Percentiles rank a stretch among this genome's conserved stretches.
These are phyloP conservation scores for Metarhizium robertsii DNA, from an alignment of 2,329 filamentous ascomycete genomes.

Conservation along the genomic window DNA sequence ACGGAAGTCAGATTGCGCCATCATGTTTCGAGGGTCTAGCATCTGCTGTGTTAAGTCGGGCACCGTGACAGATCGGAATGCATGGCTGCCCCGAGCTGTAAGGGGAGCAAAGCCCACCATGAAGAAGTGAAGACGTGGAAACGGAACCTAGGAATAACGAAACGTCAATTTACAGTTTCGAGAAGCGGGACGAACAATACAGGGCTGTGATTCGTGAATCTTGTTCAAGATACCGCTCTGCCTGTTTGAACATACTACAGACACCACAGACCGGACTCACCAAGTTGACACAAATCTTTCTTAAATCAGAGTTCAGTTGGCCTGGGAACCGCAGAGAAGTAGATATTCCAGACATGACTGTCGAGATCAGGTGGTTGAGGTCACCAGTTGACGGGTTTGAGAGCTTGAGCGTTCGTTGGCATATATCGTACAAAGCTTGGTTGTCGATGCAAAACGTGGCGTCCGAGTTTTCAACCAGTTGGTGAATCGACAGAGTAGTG, in stretches of 20 bases:
- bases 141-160: constrained; percentile 56
- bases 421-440: constrained; percentile 99
- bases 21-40: constrained; percentile 99
- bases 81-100: constrained; percentile 73
- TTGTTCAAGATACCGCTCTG: not conserved
- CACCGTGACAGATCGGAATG: constrained; percentile 94
- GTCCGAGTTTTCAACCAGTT: constrained; percentile 99
- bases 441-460: constrained; percentile 99
- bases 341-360: constrained; percentile 98
- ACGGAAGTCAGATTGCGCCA: constrained; percentile 99
- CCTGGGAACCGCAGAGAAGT: constrained; percentile 98
- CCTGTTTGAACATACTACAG: not conserved
- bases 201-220: not conserved
- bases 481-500: constrained; percentile 95
- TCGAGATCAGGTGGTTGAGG: constrained; percentile 97
- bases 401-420: constrained; percentile 99
- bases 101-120: constrained; percentile 99
- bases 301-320: constrained; percentile 98
- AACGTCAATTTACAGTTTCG: not conserved
- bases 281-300: constrained; percentile 99
- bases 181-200: not conserved
- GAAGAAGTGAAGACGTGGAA: constrained; percentile 99
- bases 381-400: constrained; percentile 97
- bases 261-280: not conserved
- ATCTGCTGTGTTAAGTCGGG: constrained; percentile 99